Conservation (phyloP, 139 green algal genomes). For the Deuterostichococcus epilithicus region DNA sequence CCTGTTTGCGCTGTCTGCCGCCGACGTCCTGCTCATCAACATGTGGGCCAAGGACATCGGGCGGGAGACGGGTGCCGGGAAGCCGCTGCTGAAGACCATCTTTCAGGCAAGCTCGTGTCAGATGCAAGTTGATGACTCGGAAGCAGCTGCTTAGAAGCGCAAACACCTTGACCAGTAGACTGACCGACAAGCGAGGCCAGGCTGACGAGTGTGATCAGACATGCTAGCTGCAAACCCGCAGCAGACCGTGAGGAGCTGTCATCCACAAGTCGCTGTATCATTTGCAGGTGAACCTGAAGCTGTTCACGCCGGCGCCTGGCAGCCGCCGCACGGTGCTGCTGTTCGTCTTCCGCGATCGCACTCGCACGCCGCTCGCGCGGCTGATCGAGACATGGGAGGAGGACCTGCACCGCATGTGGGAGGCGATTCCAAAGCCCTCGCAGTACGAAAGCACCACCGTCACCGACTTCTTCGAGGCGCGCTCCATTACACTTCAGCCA, state of each 20-base stretch:
- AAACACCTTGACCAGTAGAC: no score
- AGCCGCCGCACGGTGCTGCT: slow-evolving; percentile 78
- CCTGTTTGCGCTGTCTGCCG: slow-evolving; percentile 91
- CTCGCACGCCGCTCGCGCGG: slow-evolving; percentile 77
- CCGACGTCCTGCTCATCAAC: slow-evolving; percentile 96
- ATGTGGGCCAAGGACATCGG: slow-evolving; percentile 98
- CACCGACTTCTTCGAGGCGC: slow-evolving; percentile 90
- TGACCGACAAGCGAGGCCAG: no score
- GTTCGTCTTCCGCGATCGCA: slow-evolving; percentile 97
- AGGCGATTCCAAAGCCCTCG: slow-evolving; percentile 80
- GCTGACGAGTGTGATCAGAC: no score
- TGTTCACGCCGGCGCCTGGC: slow-evolving; percentile 81
- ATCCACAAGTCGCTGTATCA: background rate
- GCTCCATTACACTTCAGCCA: slow-evolving; percentile 11
- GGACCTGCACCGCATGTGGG: slow-evolving; percentile 86
- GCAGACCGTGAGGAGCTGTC: background rate
- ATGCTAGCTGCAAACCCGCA: background rate
- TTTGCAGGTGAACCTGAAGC: slow-evolving; percentile 93
- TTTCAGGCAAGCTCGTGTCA: slow-evolving; percentile 69
- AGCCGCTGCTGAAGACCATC: slow-evolving; percentile 97
- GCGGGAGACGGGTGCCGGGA: slow-evolving; percentile 89
- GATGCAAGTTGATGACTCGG: background rate
- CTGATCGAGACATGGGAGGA: slow-evolving; percentile 52
- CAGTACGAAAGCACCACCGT: slow-evolving; percentile 59
- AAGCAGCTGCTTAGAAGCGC: background rate